These are phyloP conservation scores for Luvunga scandens DNA, from an alignment of 345 rosid species.

Conservation along the genomic window DNA sequence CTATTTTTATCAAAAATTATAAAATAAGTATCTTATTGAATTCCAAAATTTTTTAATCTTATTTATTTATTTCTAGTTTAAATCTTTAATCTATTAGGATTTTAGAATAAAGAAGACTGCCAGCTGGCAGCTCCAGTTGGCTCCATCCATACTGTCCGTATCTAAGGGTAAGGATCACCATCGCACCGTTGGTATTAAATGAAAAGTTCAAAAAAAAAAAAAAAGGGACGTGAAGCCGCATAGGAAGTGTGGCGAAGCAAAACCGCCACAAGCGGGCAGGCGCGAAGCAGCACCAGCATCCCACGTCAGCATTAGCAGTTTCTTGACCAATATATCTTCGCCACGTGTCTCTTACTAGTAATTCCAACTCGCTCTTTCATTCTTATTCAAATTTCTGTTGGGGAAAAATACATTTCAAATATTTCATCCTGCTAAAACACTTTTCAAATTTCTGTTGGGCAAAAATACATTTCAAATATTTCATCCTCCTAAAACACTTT, in stretches of 20 bases:
- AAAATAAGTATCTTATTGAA: too few species aligned
- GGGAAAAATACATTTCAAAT: not conserved
- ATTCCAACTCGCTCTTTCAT: not conserved
- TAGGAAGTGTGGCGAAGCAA: not conserved
- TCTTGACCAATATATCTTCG: not conserved
- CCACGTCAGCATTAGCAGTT: conserved; percentile 4
- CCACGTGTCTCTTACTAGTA: not conserved
- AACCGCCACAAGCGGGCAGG: conserved; percentile 1
- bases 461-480: not conserved
- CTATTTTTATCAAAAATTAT: too few species aligned
- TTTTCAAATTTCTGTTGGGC: not conserved
- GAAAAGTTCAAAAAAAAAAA: too few species aligned
- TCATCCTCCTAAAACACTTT: not conserved
- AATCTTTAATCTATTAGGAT: not conserved
- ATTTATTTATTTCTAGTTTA: not conserved
- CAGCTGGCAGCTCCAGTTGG: conserved; percentile 5
- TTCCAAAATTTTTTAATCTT: too few species aligned
- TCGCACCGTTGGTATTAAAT: not conserved
- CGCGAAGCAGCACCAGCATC: not conserved
- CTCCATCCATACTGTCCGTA: not conserved
- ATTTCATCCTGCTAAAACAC: not conserved
- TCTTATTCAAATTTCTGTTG: not conserved
- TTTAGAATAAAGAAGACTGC: not conserved
- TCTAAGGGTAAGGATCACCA: not conserved
- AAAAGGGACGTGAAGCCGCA: not conserved